A percentile compares a stretch with the other conserved stretches of the same genome.
phyloP scores from a whole-genome alignment of 345 rosid genomes.

The Anastatica hierochuntica region DNA sequence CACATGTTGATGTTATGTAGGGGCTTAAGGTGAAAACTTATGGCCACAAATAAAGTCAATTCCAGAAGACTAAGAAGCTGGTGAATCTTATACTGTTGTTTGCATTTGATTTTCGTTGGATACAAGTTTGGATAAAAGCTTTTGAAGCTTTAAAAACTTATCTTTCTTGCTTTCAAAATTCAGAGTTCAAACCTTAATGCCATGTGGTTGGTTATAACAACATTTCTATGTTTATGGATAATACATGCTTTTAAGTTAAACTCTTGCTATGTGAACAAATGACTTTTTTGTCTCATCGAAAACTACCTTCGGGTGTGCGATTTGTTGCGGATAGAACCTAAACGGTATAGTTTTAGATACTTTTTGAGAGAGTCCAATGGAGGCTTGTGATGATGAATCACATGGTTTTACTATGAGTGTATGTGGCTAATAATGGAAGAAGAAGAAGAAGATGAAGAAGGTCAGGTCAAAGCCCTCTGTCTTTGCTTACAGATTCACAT shows the following conservation, averaged over 20 bases:
- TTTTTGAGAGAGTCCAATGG: constrained; percentile 17
- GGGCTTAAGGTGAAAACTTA: background rate
- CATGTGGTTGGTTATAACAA: constrained; percentile 1
- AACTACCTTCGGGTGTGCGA: no score
- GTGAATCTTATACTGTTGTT: background rate
- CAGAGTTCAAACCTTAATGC: background rate
- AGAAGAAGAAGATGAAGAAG: constrained; percentile 21
- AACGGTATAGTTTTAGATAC: background rate
- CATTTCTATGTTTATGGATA: background rate
- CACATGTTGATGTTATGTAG: constrained; percentile 12
- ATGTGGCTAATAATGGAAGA: constrained; percentile 16
- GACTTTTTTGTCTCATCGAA: background rate
- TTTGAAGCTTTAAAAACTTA: background rate
- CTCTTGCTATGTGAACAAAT: constrained; percentile 7
- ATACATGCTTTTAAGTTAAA: constrained; percentile 9
- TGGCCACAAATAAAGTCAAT: constrained; percentile 18
- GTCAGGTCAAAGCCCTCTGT: constrained; percentile 23
- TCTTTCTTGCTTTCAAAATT: background rate
- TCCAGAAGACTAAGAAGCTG: constrained; percentile 20
- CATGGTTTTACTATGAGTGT: constrained; percentile 11
- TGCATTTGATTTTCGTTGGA: constrained; percentile 14
- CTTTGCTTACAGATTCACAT: constrained; percentile 27
- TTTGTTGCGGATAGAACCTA: background rate
- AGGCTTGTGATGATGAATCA: constrained; percentile 14
- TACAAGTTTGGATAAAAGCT: constrained; percentile 10